Conservation (phyloP, 139 green algal genomes). For the Chlamydomonas sphaeroides region DNA sequence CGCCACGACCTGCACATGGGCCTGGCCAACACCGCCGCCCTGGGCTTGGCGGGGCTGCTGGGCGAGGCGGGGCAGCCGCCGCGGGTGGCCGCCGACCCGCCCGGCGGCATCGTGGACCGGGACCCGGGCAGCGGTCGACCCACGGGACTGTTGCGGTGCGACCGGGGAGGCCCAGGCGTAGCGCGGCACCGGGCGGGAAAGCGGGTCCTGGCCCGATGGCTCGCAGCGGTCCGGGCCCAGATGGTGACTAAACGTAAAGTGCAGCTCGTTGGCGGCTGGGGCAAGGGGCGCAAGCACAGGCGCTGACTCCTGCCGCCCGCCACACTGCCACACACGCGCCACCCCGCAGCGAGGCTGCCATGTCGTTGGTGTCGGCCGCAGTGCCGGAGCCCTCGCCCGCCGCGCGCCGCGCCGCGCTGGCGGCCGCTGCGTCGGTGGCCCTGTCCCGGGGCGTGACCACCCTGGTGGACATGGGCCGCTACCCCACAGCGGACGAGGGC, state of each 20-base stretch:
- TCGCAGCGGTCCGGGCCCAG: too few relatives aligned
- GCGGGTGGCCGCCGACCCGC: neutral
- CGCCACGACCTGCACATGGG: slow-evolving; percentile 75
- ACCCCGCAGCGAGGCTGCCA: slow-evolving; percentile 53
- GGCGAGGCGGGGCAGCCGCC: neutral
- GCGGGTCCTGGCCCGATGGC: too few relatives aligned
- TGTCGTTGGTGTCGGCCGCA: slow-evolving; percentile 21
- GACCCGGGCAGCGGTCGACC: neutral
- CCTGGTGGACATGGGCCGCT: slow-evolving; percentile 74
- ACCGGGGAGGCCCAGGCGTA: too few relatives aligned
- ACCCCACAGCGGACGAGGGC: slow-evolving; percentile 40
- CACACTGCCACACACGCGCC: too few relatives aligned
- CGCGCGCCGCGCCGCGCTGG: slow-evolving; percentile 42
- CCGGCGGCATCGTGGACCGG: slow-evolving; percentile 16
- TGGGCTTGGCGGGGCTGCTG: slow-evolving; percentile 39
- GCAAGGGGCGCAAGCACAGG: neutral
- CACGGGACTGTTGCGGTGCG: slow-evolving; percentile 39
- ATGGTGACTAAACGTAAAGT: too few relatives aligned
- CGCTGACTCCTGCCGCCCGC: too few relatives aligned
- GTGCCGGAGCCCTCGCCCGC: slow-evolving; percentile 27
- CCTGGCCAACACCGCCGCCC: slow-evolving; percentile 62
- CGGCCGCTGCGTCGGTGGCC: slow-evolving; percentile 48
- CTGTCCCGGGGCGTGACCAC: slow-evolving; percentile 70
- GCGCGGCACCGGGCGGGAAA: too few relatives aligned
- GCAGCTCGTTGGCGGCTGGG: too few relatives aligned